A percentile compares a stretch with the other conserved stretches of the same genome.
Evolutionary conservation across 2,329 filamentous ascomycete species (phyloP).

Genomic region (Pyricularia sp.): DNA sequence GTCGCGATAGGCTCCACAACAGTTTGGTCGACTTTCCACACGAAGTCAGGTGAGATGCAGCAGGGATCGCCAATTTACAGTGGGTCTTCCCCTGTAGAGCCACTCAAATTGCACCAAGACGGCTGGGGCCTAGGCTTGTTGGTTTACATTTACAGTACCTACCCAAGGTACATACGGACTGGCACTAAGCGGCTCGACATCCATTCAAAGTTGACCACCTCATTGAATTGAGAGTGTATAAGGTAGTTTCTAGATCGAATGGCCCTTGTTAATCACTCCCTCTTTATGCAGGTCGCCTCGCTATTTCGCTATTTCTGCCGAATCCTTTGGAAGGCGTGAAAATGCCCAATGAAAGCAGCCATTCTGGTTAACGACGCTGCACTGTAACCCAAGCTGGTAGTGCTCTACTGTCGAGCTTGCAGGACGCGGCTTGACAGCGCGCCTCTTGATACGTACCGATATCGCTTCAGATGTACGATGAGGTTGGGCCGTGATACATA

Average conservation of each 20-base stretch:
- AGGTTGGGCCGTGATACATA: neutral
- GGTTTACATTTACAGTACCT: no score
- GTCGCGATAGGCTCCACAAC: neutral
- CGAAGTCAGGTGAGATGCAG: slow-evolving; percentile 13
- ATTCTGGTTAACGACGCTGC: neutral
- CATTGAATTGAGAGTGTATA: neutral
- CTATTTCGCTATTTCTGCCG: neutral
- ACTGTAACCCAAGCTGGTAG: neutral
- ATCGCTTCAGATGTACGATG: neutral
- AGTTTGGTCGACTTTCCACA: slow-evolving; percentile 1
- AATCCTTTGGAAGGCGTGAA: neutral
- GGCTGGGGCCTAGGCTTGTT: neutral
- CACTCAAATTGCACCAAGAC: neutral
- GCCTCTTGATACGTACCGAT: neutral
- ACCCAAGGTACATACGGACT: no score
- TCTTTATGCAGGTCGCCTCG: neutral
- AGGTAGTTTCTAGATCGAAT: neutral
- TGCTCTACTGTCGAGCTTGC: neutral
- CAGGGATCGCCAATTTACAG: neutral
- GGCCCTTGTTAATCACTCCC: neutral
- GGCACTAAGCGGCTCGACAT: no score
- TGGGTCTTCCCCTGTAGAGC: neutral
- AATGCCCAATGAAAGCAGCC: neutral
- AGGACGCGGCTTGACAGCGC: neutral
- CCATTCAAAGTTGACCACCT: neutral